Evolutionary conservation across 2,329 filamentous ascomycete genomes (phyloP).

Genomic region (Xylariales sp.): DNA sequence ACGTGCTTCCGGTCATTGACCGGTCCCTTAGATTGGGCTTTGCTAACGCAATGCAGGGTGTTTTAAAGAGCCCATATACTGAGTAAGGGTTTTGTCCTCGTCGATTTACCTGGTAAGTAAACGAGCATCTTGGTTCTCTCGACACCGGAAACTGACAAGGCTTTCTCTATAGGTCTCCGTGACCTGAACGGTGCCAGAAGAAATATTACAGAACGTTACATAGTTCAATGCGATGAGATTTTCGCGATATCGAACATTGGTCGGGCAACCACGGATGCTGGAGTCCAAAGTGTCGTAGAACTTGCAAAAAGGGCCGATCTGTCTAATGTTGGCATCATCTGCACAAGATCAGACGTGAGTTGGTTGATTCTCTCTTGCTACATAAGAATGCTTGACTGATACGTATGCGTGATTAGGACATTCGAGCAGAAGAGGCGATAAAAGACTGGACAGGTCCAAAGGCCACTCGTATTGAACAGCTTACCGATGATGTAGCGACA

Average conservation of each 20-base stretch:
- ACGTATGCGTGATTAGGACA: slow-evolving; percentile 19
- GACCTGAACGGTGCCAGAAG: slow-evolving; percentile 41
- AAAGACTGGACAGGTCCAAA: slow-evolving; percentile 25
- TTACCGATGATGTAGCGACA: slow-evolving; percentile 13
- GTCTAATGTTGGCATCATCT: slow-evolving; percentile 38
- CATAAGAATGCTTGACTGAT: background rate
- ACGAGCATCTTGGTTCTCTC: background rate
- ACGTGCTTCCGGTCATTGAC: slow-evolving; percentile 3
- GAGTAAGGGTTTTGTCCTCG: slow-evolving; percentile 42
- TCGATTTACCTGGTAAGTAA: slow-evolving; percentile 42
- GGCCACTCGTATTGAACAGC: background rate
- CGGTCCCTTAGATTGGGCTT: background rate
- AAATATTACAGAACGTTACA: slow-evolving; percentile 39
- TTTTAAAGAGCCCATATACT: slow-evolving; percentile 39
- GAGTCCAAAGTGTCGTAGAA: slow-evolving; percentile 35
- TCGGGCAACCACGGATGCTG: slow-evolving; percentile 35
- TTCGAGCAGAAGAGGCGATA: slow-evolving; percentile 27
- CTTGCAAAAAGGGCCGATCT: slow-evolving; percentile 32
- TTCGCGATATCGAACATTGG: slow-evolving; percentile 39
- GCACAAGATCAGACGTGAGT: slow-evolving; percentile 36
- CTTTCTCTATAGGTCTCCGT: slow-evolving; percentile 32
- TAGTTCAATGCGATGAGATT: slow-evolving; percentile 41
- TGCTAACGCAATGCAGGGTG: slow-evolving; percentile 30
- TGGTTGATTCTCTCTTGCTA: no score
- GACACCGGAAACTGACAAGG: background rate